Conservation (phyloP, 768 basidiomycete genomes). For the Russula emetica region DNA sequence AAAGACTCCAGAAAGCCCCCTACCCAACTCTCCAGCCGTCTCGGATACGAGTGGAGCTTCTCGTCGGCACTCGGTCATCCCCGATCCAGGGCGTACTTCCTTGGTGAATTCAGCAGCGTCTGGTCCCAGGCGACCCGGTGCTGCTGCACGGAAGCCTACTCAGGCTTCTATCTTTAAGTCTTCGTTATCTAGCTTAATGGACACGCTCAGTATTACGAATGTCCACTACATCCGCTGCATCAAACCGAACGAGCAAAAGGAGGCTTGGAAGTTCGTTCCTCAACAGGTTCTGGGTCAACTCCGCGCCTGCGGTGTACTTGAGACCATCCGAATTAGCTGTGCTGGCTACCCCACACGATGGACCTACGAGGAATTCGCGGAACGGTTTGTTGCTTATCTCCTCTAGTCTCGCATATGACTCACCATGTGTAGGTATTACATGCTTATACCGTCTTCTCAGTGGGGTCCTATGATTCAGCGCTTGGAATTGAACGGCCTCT, state of each 20-base stretch:
- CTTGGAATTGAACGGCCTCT: slow-evolving; percentile 75
- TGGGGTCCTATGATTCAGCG: slow-evolving; percentile 86
- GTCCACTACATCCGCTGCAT: slow-evolving; percentile 99
- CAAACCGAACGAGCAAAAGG: slow-evolving; percentile 96
- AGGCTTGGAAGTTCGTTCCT: slow-evolving; percentile 94
- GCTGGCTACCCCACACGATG: slow-evolving; percentile 98
- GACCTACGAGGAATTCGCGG: slow-evolving; percentile 98
- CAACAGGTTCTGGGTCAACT: slow-evolving; percentile 94
- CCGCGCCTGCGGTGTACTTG: slow-evolving; percentile 96
- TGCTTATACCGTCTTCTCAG: slow-evolving; percentile 82
- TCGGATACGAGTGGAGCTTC: slow-evolving; percentile 78
- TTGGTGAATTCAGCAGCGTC: slow-evolving; percentile 52
- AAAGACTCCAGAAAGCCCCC: slow-evolving; percentile 60
- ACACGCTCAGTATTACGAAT: slow-evolving; percentile 94
- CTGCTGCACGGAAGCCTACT: slow-evolving; percentile 83
- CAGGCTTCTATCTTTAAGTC: slow-evolving; percentile 98
- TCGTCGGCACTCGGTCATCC: slow-evolving; percentile 78
- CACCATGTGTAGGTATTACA: slow-evolving; percentile 72
- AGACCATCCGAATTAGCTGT: slow-evolving; percentile 98
- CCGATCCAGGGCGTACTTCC: slow-evolving; percentile 77
- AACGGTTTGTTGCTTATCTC: slow-evolving; percentile 57
- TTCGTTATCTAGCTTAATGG: slow-evolving; percentile 91
- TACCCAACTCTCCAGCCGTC: slow-evolving; percentile 67
- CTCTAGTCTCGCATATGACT: slow-evolving; percentile 9
- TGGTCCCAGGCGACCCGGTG: slow-evolving; percentile 59